Base-by-base conservation (phyloP, 345 rosid species). In the Lagerstroemia speciosa region DNA sequence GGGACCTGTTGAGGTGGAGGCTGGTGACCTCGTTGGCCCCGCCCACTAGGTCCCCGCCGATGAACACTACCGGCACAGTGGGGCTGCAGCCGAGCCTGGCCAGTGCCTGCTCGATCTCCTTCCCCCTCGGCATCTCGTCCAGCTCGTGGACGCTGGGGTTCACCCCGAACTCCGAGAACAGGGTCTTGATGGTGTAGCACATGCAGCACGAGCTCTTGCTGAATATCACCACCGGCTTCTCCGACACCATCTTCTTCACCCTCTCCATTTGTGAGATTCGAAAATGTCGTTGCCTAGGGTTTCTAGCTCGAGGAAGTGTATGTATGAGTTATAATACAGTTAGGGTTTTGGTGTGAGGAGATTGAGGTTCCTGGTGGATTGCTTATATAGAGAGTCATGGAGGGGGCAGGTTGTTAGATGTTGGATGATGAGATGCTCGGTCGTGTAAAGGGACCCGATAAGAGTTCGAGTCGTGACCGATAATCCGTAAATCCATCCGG, bases 21-120 rank as follows among this genome's bases (percentile, higher is more conserved):
- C 66, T 72, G 70, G 66, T 72, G 70, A 72, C 66, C 66, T 72
- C 75, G 46, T 72, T 72, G 46, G 75, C 66, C 17, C 75, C 75
- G 19, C 75, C 75, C 33, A 72, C 75, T 6, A 72, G 70, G 66
- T 72, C 70, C 17, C 75, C 75, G 0, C 75, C 66, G 24, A 72
- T 66, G 70, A 72, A 72, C 58, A 72, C 70, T 3, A 58, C 46
- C 5, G 75, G 75, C 34, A 72, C 75, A 0, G 66, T 24, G 1
- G 75, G 75, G 30, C 26, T 72, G 66, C 70, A 58, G 3, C 75
- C 75, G 8, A 20, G 40, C 64, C 55, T 72, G 65, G 34, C 61
- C 31, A 72, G 70, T 15, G 57, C 70, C 43, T 66, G 75, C 70
- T 72, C 75, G 34, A 72, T 33, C 26, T 72, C 75, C 70, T 19